These are phyloP conservation scores for Fusarium sp. DNA, from an alignment of 2,329 filamentous ascomycete species.

Conservation along the genomic window DNA sequence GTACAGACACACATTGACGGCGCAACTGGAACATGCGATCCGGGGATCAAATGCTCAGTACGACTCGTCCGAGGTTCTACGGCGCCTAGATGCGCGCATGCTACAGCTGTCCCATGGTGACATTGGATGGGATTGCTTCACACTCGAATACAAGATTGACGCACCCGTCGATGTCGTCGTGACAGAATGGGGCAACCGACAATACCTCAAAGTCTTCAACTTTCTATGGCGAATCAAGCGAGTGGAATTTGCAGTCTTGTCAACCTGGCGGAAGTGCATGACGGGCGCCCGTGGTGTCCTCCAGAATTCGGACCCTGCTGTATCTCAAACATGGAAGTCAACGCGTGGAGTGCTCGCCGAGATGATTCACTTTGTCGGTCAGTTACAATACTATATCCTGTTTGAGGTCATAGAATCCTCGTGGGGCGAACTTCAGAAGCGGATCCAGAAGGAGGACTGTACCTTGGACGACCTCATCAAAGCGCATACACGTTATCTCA, in stretches of 20 bases:
- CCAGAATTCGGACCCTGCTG: slow-evolving; percentile 73
- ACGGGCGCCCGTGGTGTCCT: slow-evolving; percentile 94
- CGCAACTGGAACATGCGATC: slow-evolving; percentile 97
- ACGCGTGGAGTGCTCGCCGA: slow-evolving; percentile 91
- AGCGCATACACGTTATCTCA: slow-evolving; percentile 90
- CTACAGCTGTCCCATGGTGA: slow-evolving; percentile 95
- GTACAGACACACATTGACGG: slow-evolving; percentile 95
- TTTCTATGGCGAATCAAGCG: slow-evolving; percentile 98
- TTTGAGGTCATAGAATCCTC: slow-evolving; percentile 98
- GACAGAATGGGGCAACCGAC: slow-evolving; percentile 92
- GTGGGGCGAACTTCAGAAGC: slow-evolving; percentile 89
- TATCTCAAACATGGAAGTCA: slow-evolving; percentile 86
- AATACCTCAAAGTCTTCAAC: slow-evolving; percentile 99
- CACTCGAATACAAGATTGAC: slow-evolving; percentile 97
- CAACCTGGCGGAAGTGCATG: slow-evolving; percentile 95
- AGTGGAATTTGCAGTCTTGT: slow-evolving; percentile 91
- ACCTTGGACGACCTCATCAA: slow-evolving; percentile 95
- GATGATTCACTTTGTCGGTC: slow-evolving; percentile 98
- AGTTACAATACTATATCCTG: slow-evolving; percentile 97
- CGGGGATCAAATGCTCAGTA: slow-evolving; percentile 97
- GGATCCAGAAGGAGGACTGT: slow-evolving; percentile 83
- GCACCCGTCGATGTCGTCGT: slow-evolving; percentile 97
- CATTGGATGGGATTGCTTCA: slow-evolving; percentile 99
- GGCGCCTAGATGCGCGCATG: slow-evolving; percentile 96
- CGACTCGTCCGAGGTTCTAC: slow-evolving; percentile 89